Percentiles rank a stretch among this genome's conserved stretches.
Evolutionary conservation across 2,329 filamentous ascomycete species (phyloP).

Genomic region (Alternaria sp.): DNA sequence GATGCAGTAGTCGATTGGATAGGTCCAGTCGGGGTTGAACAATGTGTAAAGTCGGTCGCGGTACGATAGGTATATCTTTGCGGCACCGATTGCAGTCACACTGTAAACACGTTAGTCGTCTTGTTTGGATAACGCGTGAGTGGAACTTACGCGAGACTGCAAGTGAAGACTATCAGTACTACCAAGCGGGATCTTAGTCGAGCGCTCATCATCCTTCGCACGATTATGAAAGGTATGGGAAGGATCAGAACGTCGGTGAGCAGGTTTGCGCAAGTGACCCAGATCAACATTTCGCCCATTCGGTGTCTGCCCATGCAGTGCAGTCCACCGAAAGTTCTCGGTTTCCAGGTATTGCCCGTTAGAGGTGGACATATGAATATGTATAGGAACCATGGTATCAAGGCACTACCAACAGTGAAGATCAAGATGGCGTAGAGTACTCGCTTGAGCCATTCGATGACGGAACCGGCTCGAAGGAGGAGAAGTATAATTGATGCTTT

Average conservation of each 20-base stretch:
- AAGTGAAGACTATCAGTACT: slow-evolving; percentile 52
- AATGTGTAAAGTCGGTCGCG: slow-evolving; percentile 51
- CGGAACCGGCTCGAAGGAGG: slow-evolving; percentile 51
- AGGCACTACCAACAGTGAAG: slow-evolving; percentile 48
- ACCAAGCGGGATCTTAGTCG: slow-evolving; percentile 50
- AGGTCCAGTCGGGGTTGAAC: slow-evolving; percentile 54
- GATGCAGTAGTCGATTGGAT: slow-evolving; percentile 53
- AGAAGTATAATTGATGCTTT: slow-evolving; percentile 54
- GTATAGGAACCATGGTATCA: slow-evolving; percentile 51
- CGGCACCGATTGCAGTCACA: slow-evolving; percentile 52
- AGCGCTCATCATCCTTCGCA: slow-evolving; percentile 53
- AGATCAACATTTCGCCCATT: slow-evolving; percentile 52
- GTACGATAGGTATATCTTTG: slow-evolving; percentile 54
- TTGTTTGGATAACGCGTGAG: neutral
- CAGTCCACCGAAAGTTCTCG: slow-evolving; percentile 50
- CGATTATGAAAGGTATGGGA: slow-evolving; percentile 54
- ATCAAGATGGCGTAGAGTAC: slow-evolving; percentile 50
- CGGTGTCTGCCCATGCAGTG: slow-evolving; percentile 50
- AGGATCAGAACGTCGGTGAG: slow-evolving; percentile 54
- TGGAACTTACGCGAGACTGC: slow-evolving; percentile 49
- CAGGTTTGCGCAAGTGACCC: slow-evolving; percentile 54
- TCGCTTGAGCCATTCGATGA: slow-evolving; percentile 51
- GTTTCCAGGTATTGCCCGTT: slow-evolving; percentile 53
- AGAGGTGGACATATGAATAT: slow-evolving; percentile 53
- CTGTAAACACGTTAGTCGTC: slow-evolving; percentile 27